Evolutionary conservation across 495 filamentous ascomycete species (phyloP).

Genomic region (Glutinoglossum americanum): DNA sequence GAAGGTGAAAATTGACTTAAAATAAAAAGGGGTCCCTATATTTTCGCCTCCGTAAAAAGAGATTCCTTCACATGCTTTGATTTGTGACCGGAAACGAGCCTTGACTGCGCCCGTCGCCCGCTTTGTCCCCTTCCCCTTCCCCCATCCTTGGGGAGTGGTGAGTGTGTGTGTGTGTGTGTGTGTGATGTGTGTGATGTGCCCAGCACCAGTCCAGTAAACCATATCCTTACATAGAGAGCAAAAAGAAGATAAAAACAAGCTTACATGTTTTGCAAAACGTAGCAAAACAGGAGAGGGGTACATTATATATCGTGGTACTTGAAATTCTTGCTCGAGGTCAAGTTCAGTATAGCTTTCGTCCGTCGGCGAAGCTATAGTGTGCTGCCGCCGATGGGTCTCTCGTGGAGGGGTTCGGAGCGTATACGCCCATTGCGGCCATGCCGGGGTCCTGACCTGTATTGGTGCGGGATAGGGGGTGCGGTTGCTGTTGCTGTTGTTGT

Average conservation of each 20-base stretch:
- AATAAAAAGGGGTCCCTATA: neutral
- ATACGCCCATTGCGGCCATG: neutral
- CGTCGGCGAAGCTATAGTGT: neutral
- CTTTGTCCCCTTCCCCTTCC: neutral
- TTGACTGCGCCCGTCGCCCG: too few species aligned
- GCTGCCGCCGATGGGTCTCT: neutral
- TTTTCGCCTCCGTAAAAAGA: neutral
- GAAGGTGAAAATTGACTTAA: too few species aligned
- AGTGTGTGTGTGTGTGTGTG: too few species aligned
- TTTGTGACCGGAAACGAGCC: neutral
- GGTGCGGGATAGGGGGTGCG: neutral
- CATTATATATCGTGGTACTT: neutral
- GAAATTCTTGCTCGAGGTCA: too few species aligned
- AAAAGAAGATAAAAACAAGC: neutral
- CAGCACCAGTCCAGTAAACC: neutral
- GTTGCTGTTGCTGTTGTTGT: neutral
- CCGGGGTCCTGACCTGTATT: neutral
- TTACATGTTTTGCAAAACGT: neutral
- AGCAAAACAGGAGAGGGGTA: neutral
- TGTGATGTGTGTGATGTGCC: neutral
- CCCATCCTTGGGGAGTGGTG: neutral
- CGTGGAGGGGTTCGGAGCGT: neutral
- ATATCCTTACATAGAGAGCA: neutral
- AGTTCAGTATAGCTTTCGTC: constrained; percentile 2
- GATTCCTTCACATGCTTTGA: neutral